These are phyloP conservation scores for Penicillium psychrosexuale DNA, from an alignment of 2,329 filamentous ascomycete genomes.

Conservation along the genomic window DNA sequence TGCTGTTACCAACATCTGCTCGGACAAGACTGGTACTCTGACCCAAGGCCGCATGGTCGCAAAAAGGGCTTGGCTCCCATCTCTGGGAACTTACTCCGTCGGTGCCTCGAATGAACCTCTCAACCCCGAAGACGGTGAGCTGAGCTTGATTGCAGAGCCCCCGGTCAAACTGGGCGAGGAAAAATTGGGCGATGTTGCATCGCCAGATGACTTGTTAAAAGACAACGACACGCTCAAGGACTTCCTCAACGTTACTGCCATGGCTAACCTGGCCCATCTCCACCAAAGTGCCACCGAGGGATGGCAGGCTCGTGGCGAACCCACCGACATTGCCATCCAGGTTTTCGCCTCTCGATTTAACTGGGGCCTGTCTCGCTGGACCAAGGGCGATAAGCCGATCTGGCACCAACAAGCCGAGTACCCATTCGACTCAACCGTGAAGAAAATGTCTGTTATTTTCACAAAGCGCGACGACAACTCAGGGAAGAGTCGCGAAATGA, in stretches of 20 bases:
- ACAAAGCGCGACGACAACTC: conserved; percentile 21
- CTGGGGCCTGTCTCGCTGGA: conserved; percentile 56
- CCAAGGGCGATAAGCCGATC: conserved; percentile 48
- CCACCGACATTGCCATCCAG: conserved; percentile 71
- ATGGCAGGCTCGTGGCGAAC: conserved; percentile 65
- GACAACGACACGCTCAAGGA: conserved; percentile 51
- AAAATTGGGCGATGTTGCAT: conserved; percentile 22
- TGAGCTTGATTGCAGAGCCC: conserved; percentile 40
- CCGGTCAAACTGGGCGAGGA: conserved; percentile 31
- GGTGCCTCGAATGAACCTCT: conserved; percentile 55
- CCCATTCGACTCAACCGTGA: conserved; percentile 70
- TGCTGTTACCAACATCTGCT: conserved; percentile 59
- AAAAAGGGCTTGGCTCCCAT: conserved; percentile 58
- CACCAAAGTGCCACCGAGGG: conserved; percentile 52
- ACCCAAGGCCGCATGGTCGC: conserved; percentile 65
- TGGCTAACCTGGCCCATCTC: conserved; percentile 64
- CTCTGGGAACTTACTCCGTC: conserved; percentile 56
- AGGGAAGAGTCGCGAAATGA: conserved; percentile 29
- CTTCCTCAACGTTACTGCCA: conserved; percentile 61
- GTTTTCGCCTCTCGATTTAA: conserved; percentile 69
- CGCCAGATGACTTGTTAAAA: conserved; percentile 37
- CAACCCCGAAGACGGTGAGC: conserved; percentile 53
- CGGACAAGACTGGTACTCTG: conserved; percentile 59
- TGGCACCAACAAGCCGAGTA: conserved; percentile 65
- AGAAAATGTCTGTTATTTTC: conserved; percentile 74